phyloP scores from a whole-genome alignment of 1,284 basidiomycete species.

The Sanguinoderma infundibulare region DNA sequence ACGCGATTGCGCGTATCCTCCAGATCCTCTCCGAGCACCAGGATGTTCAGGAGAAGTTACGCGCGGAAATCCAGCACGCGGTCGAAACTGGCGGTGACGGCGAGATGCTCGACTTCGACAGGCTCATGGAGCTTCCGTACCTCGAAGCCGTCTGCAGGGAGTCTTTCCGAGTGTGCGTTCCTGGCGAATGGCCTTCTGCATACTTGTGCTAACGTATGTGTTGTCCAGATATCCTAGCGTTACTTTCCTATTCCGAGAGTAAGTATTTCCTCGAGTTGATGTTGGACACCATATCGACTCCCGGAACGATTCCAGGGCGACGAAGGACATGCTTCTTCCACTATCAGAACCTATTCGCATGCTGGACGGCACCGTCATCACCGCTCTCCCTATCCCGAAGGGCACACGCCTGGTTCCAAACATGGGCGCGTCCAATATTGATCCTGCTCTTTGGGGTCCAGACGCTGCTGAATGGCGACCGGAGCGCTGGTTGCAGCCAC shows the following conservation, averaged over 20 bases:
- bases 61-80: conserved; percentile 30
- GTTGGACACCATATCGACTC: background rate
- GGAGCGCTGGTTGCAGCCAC: conserved; percentile 30
- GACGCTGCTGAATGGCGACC: conserved; percentile 56
- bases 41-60: conserved; percentile 14
- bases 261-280: background rate
- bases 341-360: conserved; percentile 23
- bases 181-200: background rate
- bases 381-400: conserved; percentile 43
- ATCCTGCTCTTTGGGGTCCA: conserved; percentile 55
- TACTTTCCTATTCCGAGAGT: conserved; percentile 1
- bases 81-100: conserved; percentile 8
- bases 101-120: conserved; percentile 32
- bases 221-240: background rate
- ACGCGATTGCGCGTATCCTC: conserved; percentile 32
- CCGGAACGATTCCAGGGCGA: conserved; percentile 20
- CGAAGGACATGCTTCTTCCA: conserved; percentile 27
- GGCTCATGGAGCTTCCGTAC: conserved; percentile 33
- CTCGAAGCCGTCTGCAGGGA: conserved; percentile 38
- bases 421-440: conserved; percentile 46
- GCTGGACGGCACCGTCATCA: conserved; percentile 36
- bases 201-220: background rate
- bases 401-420: conserved; percentile 52
- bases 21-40: conserved; percentile 20
- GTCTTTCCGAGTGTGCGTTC: conserved; percentile 29